A percentile compares a stretch with the other conserved stretches of the same genome.
Conservation (phyloP, 306 rosid species). For the Gastrolobium villosum region DNA sequence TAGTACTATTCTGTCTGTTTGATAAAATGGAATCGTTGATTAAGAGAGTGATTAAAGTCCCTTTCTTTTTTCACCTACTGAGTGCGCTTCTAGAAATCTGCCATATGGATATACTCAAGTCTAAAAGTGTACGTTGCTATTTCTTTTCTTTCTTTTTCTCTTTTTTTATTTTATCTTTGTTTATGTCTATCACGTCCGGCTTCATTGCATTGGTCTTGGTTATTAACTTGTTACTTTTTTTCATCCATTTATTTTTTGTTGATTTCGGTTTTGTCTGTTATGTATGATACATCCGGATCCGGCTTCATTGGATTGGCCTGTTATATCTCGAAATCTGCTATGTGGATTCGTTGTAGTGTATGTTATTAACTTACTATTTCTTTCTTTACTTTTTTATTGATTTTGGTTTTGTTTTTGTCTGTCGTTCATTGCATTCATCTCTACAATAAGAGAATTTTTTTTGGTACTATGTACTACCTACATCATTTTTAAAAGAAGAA, state of each 20-base stretch:
- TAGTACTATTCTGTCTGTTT: constrained; percentile 12
- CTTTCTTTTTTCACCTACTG: background rate
- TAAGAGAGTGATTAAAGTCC: background rate
- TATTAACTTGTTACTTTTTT: background rate
- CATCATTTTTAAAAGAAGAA: no score
- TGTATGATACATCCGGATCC: background rate
- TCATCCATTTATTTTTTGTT: no score
- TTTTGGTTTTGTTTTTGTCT: background rate
- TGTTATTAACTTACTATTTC: no score
- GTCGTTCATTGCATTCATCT: background rate
- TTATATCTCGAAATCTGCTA: background rate
- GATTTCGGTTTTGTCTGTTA: constrained; percentile 3
- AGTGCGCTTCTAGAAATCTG: background rate
- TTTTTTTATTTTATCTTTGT: no score
- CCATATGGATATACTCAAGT: no score
- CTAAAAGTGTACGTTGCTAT: background rate
- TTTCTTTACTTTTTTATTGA: no score
- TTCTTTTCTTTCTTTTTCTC: background rate
- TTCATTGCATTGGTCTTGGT: background rate
- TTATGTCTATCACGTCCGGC: background rate
- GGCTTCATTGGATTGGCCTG: background rate
- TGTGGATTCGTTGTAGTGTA: no score
- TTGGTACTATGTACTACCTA: no score
- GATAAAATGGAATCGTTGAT: background rate
- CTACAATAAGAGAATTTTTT: no score